Base-by-base conservation (phyloP, 169 alveolate genomes). In the Miamiensis avidus region DNA sequence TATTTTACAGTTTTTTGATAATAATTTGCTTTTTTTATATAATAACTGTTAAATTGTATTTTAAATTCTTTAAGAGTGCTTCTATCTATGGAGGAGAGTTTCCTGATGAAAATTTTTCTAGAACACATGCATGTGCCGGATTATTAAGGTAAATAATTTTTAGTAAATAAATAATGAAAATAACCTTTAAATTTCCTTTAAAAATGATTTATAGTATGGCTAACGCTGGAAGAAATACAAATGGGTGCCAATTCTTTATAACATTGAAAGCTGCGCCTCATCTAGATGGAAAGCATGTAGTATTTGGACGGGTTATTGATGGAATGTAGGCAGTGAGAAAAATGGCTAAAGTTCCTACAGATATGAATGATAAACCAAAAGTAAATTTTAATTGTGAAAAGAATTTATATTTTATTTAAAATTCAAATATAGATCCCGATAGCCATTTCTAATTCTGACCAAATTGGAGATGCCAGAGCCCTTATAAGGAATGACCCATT, bases 171-270 rank as follows among this genome's bases (percentile, higher is more conserved):
- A 49, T 49, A 49, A 11, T 49, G 69, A 49, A 49, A 49, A 11
- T 11, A 4, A 49, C 4, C 4, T 11, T 11, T 49, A 49, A 49
- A 49, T 11, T 11, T 49, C 20, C 20, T 11, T 49, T 49, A 49
- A 49, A 11, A 11, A 49, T n/a, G 20, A 49, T 49, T 49, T 49
- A 11, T 20, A 49, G 69, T 49, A 98, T 98, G 99, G 99, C 99
- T 83, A 98, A 98, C 89, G 93, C 98, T 32, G 99, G 99, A 83
- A 99, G 99, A 82, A 98, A 98, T 93, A 98, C 99, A 34, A 98
- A 98, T 91, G 98, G 99, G 32, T 96, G 99, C 77, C 99, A 99
- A 91, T 99, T 99, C 94, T 98, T 97, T 94, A 95, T 97, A 29
- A 97, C 99, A 33, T 89, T 98, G 4, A 99, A 95, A 26, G 98